Base-by-base conservation (phyloP, 2,329 filamentous ascomycete genomes). In the Anthostomella pinea region DNA sequence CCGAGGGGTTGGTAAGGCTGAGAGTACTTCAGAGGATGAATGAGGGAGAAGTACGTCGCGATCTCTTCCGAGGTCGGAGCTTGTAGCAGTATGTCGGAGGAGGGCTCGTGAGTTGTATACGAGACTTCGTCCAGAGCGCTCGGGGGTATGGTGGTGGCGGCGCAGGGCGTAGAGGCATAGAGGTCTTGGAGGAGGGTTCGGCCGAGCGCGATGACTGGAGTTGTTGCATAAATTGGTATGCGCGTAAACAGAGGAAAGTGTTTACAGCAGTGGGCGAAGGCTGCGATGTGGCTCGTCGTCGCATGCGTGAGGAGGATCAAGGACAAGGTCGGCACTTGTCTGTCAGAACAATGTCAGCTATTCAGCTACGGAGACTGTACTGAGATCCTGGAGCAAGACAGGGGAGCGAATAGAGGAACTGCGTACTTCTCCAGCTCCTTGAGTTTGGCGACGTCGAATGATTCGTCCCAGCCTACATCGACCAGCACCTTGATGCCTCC, bases 251-350 rank as follows among this genome's bases (percentile, higher is more conserved):
- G 74, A 29, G 93, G 89, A 46, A 97, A 85, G 63, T 96, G 84
- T 65, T 95, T 95, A 81, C 93, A 97, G 70, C 90, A 96, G 63
- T 97, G 90, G 27, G 87, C 90, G 62, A 87, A 96, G 41, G 93
- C 93, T 50, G 87, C 91, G 38, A 98, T 77, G 67, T 98, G 93
- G 33, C 87, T 81, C 33, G 87, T 78, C 1, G 91, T 98, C 45
- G 93, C 87, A 63, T 98, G 93, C 1, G 93, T 98, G 49, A 98
- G 77, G 25, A 98, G 85, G 54, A 98, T 84, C 52, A 98, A 75
- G 3, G 93, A 97, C 27, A 98, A 75, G 0, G 91, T 95, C 15
- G 91, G 87, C 8, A 94, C 80, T 70, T 94, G 87, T 70, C 88
- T 93, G 19, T 19, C 6, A 26, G 33, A 42, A 21, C 22, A 14